Base-by-base conservation (phyloP, 2,329 filamentous ascomycete genomes). In the Penicillium sp. region DNA sequence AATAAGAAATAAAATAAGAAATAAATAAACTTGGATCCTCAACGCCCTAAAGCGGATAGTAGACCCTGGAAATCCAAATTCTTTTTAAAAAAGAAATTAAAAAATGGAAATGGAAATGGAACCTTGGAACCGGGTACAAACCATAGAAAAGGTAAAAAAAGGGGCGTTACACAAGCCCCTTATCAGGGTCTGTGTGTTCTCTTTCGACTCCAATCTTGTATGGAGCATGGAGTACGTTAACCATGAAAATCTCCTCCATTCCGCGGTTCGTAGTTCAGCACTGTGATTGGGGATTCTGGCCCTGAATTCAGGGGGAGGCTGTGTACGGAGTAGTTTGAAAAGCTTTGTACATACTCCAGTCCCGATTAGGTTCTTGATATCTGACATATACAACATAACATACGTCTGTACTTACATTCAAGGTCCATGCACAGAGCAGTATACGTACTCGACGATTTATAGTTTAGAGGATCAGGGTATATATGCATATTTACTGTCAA, bases 291-390 rank as follows among this genome's bases (percentile, higher is more conserved):
- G 45, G 49, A 47, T 51, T 55, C 33, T 51, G 23, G 33, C 39
- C 33, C 52, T 55, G 51, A 49, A 60, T 62, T 66, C 62, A 67
- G 65, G 65, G 65, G 65, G 65, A 66, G 65, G 65, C 65, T 66
- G 65, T 67, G 65, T 65, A n/a, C n/a, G n/a, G n/a, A n/a, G n/a
- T n/a, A 55, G 53, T 19, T 41, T 51, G 19, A 29, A 53, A 39
- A 53, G 41, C 27, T 35, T 51, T 54, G 48, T 31, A 59, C 50
- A 42, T 52, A 44, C 42, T 55, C 45, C 38, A 52, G 23, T 50
- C 31, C 41, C 49, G 19, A 33, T 47, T 41, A 43, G 49, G 35
- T 56, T 25, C 21, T 27, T 15, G 25, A 49, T 21, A 54, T 48
- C 51, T 48, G 15, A 39, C 17, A n/a, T 29, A 6, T 43, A n/a